Evolutionary conservation across 352 stramenopile species (phyloP), one percentile per base, ranked within the genome.

Genomic region (Pseudoperonospora humuli): DNA sequence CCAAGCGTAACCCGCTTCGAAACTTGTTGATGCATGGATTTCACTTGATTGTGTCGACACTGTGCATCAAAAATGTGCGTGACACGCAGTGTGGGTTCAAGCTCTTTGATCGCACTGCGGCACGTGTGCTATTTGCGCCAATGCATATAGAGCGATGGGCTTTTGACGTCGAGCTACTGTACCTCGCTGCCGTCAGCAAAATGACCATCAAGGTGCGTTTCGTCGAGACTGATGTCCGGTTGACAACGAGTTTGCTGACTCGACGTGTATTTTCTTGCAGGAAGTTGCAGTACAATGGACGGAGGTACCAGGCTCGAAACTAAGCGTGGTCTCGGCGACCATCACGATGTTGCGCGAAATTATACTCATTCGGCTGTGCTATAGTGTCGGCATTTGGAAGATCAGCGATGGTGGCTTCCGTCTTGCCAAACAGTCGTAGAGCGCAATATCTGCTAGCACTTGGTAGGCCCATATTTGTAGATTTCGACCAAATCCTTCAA

Each of bases 11-110:
- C 54, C 84, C 79, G 53, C 61, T 93, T 27, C 69, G 90, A 1
- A 97, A 95, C 31, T 47, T 97, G 34, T 63, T 97, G 32, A 96
- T 96, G 90, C 69, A 95, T 33, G 86, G 91, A 13, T 96, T 97
- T 42, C 89, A 97, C 54, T 58, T 93, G 49, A 82, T 95, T 41
- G 87, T 97, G 23, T 71, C 76, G 23, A 80, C 89, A 28, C 60
- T 97, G 27, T 92, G 76, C 41, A 76, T 92, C 2, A 64, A 82
- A 42, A 77, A 73, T 51, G 79, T 97, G 36, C 76, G 84, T 31
- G 91, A 97, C 52, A 97, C 91, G 15, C 89, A 97, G 63, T 97
- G 91, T 53, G 91, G 91, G 14, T 97, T 97, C 59, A 97, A 97
- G 58, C 72, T 97, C 11, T 96, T 97, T 48, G 85, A 95, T 39